Evolutionary conservation across 306 rosid genomes (phyloP), one percentile per base, ranked within the genome.

Genomic region (Hippophae tibetana): DNA sequence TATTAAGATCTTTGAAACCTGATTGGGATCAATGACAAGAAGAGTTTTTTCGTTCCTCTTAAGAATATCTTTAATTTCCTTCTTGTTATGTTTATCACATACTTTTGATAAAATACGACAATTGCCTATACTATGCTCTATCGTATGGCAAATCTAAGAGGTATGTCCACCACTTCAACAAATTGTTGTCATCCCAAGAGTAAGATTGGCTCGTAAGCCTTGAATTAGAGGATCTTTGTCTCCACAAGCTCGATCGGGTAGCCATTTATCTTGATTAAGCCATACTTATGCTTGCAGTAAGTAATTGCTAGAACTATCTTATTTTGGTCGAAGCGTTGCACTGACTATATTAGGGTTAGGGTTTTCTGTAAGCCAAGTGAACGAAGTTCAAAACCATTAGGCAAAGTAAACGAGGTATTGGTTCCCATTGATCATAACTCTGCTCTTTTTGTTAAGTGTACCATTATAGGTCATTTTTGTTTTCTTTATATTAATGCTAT

Each of bases 1-100:
- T 80, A 80, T 59, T 78, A 78, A 13, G 83, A 78, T 56, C 74
- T 78, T 80, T 78, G 83, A 69, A 74, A 78, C 75, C 80, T 78
- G 18, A 18, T 0, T 18, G 8, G 83, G 83, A 26, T 78, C 80
- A 1, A 77, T 80, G 25, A 78, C 83, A 9, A 74, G 80, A 25
- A 78, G 69, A 9, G 83, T 78, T 5, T 77, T 43, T 42, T 78
- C 80, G 14, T 78, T 74, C 66, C 80, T 53, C 26, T 67, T 72
- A 6, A 78, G 51, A 43, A 78, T 78, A 49, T 78, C 83, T 72
- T 78, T 78, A 59, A 78, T 78, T 63, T 78, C 83, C 69, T 74
- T 78, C 72, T 78, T 78, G 77, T 66, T 63, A 58, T 74, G 77
- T 61, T 78, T 80, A 58, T 78, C n/a, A 78, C 83, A 23, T 67